A percentile compares a stretch with the other conserved stretches of the same genome.
Conservation (phyloP, 805 yeast genomes). For the Kluyveromyces lactis region DNA sequence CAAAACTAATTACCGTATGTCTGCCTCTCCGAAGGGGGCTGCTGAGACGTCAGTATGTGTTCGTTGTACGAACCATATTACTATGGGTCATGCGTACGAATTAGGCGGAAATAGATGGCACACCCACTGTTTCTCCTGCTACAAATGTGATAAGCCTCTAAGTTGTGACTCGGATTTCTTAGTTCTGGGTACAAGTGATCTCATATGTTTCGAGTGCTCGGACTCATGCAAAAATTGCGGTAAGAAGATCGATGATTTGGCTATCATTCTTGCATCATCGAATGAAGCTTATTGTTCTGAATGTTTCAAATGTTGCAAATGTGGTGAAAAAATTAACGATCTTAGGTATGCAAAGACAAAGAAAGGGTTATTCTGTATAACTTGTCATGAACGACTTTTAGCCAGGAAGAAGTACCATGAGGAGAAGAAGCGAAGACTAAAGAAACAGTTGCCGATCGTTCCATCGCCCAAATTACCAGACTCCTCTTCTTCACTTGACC, state of each 20-base stretch:
- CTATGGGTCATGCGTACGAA: constrained; percentile 92
- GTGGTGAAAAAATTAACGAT: constrained; percentile 80
- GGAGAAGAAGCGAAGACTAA: constrained; percentile 22
- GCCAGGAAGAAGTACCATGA: constrained; percentile 56
- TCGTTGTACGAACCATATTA: constrained; percentile 46
- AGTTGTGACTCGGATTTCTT: constrained; percentile 86
- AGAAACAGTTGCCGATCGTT: constrained; percentile 17
- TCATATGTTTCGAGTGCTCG: constrained; percentile 88
- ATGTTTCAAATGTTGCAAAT: constrained; percentile 85
- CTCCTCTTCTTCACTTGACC: too few species aligned
- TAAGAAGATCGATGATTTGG: constrained; percentile 83
- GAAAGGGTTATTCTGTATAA: constrained; percentile 88
- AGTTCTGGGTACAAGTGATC: constrained; percentile 85
- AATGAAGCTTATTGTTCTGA: constrained; percentile 89
- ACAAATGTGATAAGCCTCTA: constrained; percentile 67
- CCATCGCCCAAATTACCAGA: constrained; percentile 1
- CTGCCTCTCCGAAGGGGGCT: not conserved
- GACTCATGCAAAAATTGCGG: constrained; percentile 81
- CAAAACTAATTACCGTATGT: too few species aligned
- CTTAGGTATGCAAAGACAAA: constrained; percentile 86
- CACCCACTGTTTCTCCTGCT: constrained; percentile 83
- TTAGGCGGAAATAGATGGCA: constrained; percentile 96
- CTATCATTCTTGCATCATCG: constrained; percentile 71
- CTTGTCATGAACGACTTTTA: constrained; percentile 77
- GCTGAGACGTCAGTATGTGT: constrained; percentile 29